Base-by-base conservation (phyloP, 345 rosid genomes). In the Euphorbia peplus region DNA sequence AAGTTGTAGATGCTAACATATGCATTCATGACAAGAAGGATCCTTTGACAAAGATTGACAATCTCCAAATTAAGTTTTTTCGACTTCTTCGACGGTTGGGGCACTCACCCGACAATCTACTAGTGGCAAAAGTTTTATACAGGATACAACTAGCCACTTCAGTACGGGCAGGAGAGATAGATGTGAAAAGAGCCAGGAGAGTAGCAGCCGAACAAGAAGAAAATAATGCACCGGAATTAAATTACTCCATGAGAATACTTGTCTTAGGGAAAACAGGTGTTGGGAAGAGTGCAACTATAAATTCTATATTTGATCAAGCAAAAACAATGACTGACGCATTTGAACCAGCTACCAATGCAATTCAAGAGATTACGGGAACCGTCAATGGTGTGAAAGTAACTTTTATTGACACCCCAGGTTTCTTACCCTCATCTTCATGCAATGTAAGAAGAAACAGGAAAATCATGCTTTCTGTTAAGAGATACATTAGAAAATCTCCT, bases 211-310 rank as follows among this genome's bases (percentile, higher is more conserved):
- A 83, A 68, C 90, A 87, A 67, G 97, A 95, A 85, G 83, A 79
- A 21, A 62, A 87, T 76, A 96, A 91, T 25, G n/a, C 56, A 63
- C 95, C 90, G 14, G 85, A 82, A 63, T 64, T 91, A 54, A 79
- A 91, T 83, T 90, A 86, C 76, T 83, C 93, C 44, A 37, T 88
- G 39, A 80, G 88, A 80, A 82, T 91, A 75, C 90, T 95, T 60
- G 90, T 91, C 64, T 71, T 95, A 19, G 97, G 99, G 60, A 95
- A 82, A 83, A 87, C 99, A n/a, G 96, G 97, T 15, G 95, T 91
- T 30, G 95, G 99, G 76, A 95, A 95, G 85, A 95, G 97, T 77
- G 96, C 99, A 46, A 95, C 99, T 44, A 87, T 88, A 80, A 95
- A 95, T 80, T 89, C 99, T 8, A 76, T 95, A 18, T 85, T 91